Conservation (phyloP, 2,329 filamentous ascomycete species). For the Didymosphaeria variabile region DNA sequence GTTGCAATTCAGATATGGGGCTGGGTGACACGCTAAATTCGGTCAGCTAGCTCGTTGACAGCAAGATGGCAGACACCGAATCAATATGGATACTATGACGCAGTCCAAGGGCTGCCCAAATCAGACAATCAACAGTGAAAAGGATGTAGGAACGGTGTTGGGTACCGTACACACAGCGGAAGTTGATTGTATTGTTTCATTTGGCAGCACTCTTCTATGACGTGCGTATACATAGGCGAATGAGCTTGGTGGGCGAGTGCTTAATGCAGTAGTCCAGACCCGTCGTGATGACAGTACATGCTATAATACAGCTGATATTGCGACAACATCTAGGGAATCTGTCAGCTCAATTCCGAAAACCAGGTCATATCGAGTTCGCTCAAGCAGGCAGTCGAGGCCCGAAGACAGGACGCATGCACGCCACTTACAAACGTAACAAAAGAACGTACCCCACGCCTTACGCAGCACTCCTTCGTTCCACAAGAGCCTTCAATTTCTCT, state of each 20-base stretch:
- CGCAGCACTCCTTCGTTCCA: slow-evolving; percentile 16
- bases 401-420: neutral
- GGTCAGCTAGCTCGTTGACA: no score
- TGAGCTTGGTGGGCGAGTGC: neutral
- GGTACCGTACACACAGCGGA: neutral
- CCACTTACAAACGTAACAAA: slow-evolving; percentile 22
- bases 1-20: no score
- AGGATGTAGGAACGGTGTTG: no score
- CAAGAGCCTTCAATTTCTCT: slow-evolving; percentile 19
- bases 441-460: neutral
- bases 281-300: slow-evolving; percentile 31
- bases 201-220: neutral
- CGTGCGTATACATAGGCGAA: neutral
- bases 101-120: neutral
- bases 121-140: neutral
- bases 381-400: neutral
- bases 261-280: slow-evolving; percentile 25
- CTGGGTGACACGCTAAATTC: no score
- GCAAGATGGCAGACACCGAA: no score
- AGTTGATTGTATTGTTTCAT: neutral
- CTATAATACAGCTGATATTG: slow-evolving; percentile 36
- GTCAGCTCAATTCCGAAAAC: slow-evolving; percentile 24
- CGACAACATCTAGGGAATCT: slow-evolving; percentile 25
- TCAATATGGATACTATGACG: no score
- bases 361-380: slow-evolving; percentile 7